A percentile compares a stretch with the other conserved stretches of the same genome.
Evolutionary conservation across 2,329 filamentous ascomycete genomes (phyloP).

Genomic region (Dactylellina parvicollis): DNA sequence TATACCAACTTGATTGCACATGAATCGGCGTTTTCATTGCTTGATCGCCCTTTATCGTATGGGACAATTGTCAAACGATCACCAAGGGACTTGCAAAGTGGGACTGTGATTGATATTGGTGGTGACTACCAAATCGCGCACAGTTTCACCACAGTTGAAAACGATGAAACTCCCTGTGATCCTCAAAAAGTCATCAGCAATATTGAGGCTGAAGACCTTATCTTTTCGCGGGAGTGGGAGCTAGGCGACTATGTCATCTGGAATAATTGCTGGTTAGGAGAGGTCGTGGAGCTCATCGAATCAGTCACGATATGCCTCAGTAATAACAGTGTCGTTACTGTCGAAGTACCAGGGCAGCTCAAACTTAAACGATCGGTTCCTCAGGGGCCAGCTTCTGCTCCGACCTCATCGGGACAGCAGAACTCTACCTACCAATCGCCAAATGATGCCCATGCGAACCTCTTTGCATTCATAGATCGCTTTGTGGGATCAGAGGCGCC

Average conservation of each 20-base stretch:
- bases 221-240: slow-evolving; percentile 63
- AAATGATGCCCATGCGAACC: background rate
- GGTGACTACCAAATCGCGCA: slow-evolving; percentile 57
- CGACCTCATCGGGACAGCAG: slow-evolving; percentile 16
- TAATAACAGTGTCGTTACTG: slow-evolving; percentile 68
- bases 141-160: slow-evolving; percentile 38
- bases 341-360: slow-evolving; percentile 64
- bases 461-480: slow-evolving; percentile 40
- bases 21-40: slow-evolving; percentile 64
- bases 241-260: slow-evolving; percentile 68
- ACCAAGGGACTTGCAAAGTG: slow-evolving; percentile 65
- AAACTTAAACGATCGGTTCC: slow-evolving; percentile 59
- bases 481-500: slow-evolving; percentile 33
- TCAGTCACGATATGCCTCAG: slow-evolving; percentile 66
- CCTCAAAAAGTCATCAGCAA: slow-evolving; percentile 34
- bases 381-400: slow-evolving; percentile 5
- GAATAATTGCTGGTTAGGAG: slow-evolving; percentile 67
- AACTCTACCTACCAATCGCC: slow-evolving; percentile 52
- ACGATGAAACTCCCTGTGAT: slow-evolving; percentile 59
- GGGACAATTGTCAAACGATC: slow-evolving; percentile 68
- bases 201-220: slow-evolving; percentile 64
- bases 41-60: slow-evolving; percentile 68
- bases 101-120: slow-evolving; percentile 67
- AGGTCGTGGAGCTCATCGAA: slow-evolving; percentile 65
- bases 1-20: slow-evolving; percentile 63